These are phyloP conservation scores for Lactarius vividus DNA, from an alignment of 768 basidiomycete genomes.

Conservation along the genomic window DNA sequence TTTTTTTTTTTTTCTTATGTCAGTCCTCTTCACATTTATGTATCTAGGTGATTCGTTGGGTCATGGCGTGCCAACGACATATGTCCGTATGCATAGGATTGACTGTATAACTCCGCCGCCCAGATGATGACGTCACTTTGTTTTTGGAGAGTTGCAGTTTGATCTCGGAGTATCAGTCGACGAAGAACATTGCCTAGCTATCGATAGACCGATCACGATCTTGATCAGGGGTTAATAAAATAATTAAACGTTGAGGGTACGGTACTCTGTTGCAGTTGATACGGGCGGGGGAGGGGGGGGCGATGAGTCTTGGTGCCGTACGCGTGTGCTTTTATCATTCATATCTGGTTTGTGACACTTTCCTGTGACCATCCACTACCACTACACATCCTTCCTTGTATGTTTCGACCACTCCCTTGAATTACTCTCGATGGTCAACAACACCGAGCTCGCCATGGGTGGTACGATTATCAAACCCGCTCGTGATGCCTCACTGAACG, in stretches of 20 bases:
- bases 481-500: background rate
- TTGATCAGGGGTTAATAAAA: background rate
- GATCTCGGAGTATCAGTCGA: background rate
- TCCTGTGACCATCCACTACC: background rate
- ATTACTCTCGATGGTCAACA: constrained; percentile 1
- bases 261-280: background rate
- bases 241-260: background rate
- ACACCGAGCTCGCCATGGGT: constrained; percentile 6
- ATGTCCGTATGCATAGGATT: background rate
- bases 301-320: background rate
- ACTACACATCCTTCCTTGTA: background rate
- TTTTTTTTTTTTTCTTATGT: background rate
- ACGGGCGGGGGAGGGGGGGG: no score
- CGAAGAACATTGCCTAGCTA: background rate
- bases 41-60: constrained; percentile 5
- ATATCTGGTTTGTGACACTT: background rate
- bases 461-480: background rate
- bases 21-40: constrained; percentile 2
- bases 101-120: background rate
- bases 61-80: background rate
- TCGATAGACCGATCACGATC: background rate
- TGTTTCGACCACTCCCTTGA: constrained; percentile 3
- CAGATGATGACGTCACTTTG: constrained; percentile 10
- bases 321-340: background rate
- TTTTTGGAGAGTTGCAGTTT: background rate